These are phyloP conservation scores for Nakataea oryzae DNA, from an alignment of 2,329 filamentous ascomycete genomes.

Conservation along the genomic window DNA sequence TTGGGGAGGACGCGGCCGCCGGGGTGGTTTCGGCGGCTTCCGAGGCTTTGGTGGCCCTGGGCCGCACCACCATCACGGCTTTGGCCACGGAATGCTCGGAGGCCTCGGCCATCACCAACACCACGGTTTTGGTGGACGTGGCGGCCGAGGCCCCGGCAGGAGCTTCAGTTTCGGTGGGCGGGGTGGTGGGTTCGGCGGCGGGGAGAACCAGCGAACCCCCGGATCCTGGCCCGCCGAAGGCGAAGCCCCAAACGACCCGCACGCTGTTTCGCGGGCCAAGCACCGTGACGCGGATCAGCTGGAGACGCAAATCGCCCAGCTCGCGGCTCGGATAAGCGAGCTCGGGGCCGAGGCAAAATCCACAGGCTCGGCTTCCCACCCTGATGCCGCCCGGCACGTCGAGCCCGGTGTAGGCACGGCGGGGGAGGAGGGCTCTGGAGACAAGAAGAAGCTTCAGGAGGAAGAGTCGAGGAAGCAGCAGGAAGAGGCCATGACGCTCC, in stretches of 20 bases:
- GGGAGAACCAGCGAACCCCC: slow-evolving; percentile 9
- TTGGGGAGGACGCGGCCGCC: neutral
- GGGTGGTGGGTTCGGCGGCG: neutral
- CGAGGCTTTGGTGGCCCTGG: neutral
- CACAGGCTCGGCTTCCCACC: neutral
- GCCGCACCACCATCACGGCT: neutral
- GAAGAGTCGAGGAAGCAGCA: slow-evolving; percentile 11
- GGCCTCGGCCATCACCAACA: neutral
- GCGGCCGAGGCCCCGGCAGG: neutral
- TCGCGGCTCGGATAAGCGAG: slow-evolving; percentile 5
- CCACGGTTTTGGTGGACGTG: neutral
- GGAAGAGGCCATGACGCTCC: slow-evolving; percentile 15
- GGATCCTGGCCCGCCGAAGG: slow-evolving; percentile 25
- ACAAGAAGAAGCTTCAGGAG: slow-evolving; percentile 9
- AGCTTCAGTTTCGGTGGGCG: neutral
- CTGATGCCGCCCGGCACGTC: too few species aligned
- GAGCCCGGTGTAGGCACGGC: too few species aligned
- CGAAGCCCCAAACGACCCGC: slow-evolving; percentile 5
- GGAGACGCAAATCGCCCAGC: slow-evolving; percentile 20
- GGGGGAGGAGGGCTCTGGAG: neutral
- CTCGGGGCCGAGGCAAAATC: neutral
- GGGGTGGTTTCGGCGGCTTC: neutral
- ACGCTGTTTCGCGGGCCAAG: slow-evolving; percentile 19
- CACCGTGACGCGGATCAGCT: slow-evolving; percentile 24
- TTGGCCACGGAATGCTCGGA: too few species aligned